A percentile compares a stretch with the other conserved stretches of the same genome.
Conservation (phyloP, 768 basidiomycete species). For the Lanmaoa rubissima region DNA sequence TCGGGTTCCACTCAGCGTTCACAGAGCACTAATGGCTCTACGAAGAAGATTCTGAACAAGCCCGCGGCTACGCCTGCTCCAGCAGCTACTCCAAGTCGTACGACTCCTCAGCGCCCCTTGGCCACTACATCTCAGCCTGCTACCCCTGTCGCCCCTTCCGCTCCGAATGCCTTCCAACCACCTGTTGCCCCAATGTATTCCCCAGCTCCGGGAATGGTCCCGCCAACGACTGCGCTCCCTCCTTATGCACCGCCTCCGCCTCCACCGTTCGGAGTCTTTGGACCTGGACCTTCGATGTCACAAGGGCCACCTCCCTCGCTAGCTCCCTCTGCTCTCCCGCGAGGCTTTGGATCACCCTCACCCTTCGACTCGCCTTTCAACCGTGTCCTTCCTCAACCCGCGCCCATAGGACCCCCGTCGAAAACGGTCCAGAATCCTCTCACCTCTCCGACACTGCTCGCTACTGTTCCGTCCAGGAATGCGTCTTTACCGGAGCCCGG, state of each 20-base stretch:
- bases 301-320: slow-evolving; percentile 45
- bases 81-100: slow-evolving; percentile 35
- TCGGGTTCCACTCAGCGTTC: slow-evolving; percentile 49
- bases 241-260: slow-evolving; percentile 50
- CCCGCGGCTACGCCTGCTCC: slow-evolving; percentile 29
- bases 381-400: slow-evolving; percentile 40
- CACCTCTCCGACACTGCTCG: slow-evolving; percentile 40
- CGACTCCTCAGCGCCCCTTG: slow-evolving; percentile 37
- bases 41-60: slow-evolving; percentile 67
- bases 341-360: slow-evolving; percentile 49
- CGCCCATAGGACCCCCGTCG: slow-evolving; percentile 59
- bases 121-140: slow-evolving; percentile 42
- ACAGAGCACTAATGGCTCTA: slow-evolving; percentile 43
- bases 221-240: slow-evolving; percentile 46
- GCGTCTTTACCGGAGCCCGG: slow-evolving; percentile 42
- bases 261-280: slow-evolving; percentile 47
- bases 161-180: slow-evolving; percentile 40
- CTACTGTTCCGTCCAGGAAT: slow-evolving; percentile 50
- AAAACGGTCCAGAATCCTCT: slow-evolving; percentile 35
- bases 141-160: slow-evolving; percentile 38
- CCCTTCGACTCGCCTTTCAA: slow-evolving; percentile 52
- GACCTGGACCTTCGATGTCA: slow-evolving; percentile 43
- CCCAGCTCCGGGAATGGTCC: slow-evolving; percentile 40
- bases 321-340: slow-evolving; percentile 53
- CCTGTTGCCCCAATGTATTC: slow-evolving; percentile 50